Evolutionary conservation across 371 early-diverging fungal genomes (phyloP), one percentile per base, ranked within the genome.

Genomic region (Capillidium heterosporum): DNA sequence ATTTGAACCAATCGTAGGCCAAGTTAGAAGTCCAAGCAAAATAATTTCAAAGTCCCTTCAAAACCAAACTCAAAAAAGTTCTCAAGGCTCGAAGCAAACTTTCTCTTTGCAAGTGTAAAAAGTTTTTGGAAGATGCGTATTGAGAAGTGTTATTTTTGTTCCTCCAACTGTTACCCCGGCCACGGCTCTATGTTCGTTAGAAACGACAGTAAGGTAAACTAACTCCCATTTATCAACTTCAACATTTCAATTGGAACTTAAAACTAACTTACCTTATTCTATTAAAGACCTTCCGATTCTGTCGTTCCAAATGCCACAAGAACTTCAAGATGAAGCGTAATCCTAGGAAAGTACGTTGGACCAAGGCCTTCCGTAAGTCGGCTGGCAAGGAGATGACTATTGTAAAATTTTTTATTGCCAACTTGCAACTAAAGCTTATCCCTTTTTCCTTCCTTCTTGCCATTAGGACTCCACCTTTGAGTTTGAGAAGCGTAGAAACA

Each of bases 101-200:
- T 35, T 35, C 35, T 35, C 35, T 35, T 35, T 13, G 35, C 4
- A 35, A 35, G 4, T 13, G 13, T 7, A 35, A 35, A 35, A 35
- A 35, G 35, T 35, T 35, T 35, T 35, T 11, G 39, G 48, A 65
- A 53, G 57, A 97, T 98, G 98, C 81, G 99, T 71, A 81, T 99
- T 60, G 94, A 95, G 75, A 97, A 98, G 82, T 99, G 99, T 72
- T 98, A 91, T 73, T 98, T 99, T 72, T 99, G 99, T 79, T 95
- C 96, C 35, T 87, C 87, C 32, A 95, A 89, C 53, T 83, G 89
- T 62, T 99, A 99, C 67, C 99, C 99, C 35, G 99, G 99, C 7
- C 97, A 98, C 68, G 99, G 99, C 44, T 91, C 87, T 60, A 86
- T 85, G 84, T 99, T 97, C 80, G 96, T 98, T 46, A 75, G 99